Evolutionary conservation across 2,329 filamentous ascomycete genomes (phyloP).

Genomic region (Fusarium ramigenum): DNA sequence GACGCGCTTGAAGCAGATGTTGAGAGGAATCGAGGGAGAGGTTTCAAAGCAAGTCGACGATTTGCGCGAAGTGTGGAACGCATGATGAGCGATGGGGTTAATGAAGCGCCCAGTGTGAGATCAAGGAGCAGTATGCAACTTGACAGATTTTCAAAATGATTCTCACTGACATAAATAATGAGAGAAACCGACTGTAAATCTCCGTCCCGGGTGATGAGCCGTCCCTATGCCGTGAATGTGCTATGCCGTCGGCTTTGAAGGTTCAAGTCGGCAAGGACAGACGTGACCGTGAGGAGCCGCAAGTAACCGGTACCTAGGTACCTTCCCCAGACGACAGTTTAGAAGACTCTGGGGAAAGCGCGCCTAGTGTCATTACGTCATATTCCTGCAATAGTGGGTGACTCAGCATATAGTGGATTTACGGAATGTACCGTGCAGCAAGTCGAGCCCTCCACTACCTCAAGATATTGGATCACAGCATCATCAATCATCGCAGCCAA

Average conservation of each 20-base stretch:
- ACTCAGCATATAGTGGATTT: conserved; percentile 31
- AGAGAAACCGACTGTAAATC: conserved; percentile 4
- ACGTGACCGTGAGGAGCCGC: conserved; percentile 47
- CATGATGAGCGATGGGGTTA: conserved; percentile 52
- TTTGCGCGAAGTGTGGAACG: conserved; percentile 62
- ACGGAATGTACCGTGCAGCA: conserved; percentile 27
- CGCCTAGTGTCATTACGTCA: conserved; percentile 41
- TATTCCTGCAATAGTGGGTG: background rate
- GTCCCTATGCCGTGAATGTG: background rate
- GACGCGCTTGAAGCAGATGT: conserved; percentile 46
- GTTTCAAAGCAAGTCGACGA: conserved; percentile 59
- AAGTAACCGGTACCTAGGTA: conserved; percentile 43
- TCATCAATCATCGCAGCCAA: conserved; percentile 18
- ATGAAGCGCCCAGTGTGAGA: conserved; percentile 24
- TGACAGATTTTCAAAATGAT: conserved; percentile 13
- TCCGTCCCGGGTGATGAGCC: conserved; percentile 16
- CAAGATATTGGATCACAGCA: conserved; percentile 2
- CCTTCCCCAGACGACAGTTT: conserved; percentile 40
- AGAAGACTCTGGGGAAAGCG: conserved; percentile 21
- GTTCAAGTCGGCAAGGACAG: conserved; percentile 35
- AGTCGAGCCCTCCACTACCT: conserved; percentile 12
- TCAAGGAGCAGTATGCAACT: conserved; percentile 12
- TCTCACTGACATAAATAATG: conserved; percentile 15
- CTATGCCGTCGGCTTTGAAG: conserved; percentile 18
- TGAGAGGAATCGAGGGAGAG: conserved; percentile 52